Evolutionary conservation across 2,329 filamentous ascomycete genomes (phyloP), one percentile per base, ranked within the genome.

Genomic region (Aureobasidium pullulans): DNA sequence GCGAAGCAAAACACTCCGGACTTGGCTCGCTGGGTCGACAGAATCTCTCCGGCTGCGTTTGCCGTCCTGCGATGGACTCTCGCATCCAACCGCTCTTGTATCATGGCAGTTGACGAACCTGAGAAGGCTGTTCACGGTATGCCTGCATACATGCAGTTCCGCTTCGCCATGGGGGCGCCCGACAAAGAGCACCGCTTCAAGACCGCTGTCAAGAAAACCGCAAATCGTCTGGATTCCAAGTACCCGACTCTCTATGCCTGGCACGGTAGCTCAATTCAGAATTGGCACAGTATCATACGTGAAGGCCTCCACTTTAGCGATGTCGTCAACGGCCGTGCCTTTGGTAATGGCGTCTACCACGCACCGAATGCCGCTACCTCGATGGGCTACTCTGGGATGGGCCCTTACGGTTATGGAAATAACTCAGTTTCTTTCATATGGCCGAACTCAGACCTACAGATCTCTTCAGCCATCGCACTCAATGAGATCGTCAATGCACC

Each of bases 251-350:
- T 96, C 1, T 90, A 96, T 67, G 90, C 89, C 0, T 96, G 88
- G 86, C 92, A 96, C 70, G 92, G 91, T 6, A 95, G 89, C 66
- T 70, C 75, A 0, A 64, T 96, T 3, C 64, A 71, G 3, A 96
- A 96, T 66, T 96, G 92, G 92, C 92, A 96, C 71, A 88, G 86
- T 66, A 96, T 96, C 66, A 84, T 96, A 63, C 84, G 91, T 34
- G 84, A 87, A 61, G 91, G 92, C 0, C 76, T 96, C 6, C 83
- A 96, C 69, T 96, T 85, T 73, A 81, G 83, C 4, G 71, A 81
- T 1, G 73, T 76, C 0, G 43, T 70, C 0, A 74, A 93, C 69
- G 92, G 91, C 0, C 83, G 92, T 62, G 77, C 86, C 1, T 90
- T 64, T 66, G 92, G 92, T 0, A 61, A 96, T 68, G 92, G 92